Conservation (phyloP, 2,329 filamentous ascomycete species). For the Cordyceps tenuipes region DNA sequence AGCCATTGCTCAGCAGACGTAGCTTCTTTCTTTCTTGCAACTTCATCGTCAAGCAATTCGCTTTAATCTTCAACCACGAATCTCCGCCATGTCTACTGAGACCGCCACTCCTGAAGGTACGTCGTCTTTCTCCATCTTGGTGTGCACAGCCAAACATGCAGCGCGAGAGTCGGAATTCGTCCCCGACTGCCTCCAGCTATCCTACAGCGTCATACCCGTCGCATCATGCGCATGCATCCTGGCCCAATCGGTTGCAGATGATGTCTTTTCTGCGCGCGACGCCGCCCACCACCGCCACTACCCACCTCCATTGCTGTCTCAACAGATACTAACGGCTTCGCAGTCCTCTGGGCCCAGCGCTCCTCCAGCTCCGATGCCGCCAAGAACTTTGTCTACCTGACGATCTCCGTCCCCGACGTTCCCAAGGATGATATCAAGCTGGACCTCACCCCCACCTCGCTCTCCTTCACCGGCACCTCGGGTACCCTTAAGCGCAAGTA, state of each 20-base stretch:
- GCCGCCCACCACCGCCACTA: background rate
- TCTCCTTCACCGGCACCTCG: slow-evolving; percentile 78
- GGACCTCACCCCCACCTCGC: slow-evolving; percentile 66
- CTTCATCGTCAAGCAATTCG: slow-evolving; percentile 9
- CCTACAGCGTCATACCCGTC: background rate
- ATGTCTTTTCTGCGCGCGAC: background rate
- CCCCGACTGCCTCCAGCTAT: background rate
- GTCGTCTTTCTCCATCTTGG: slow-evolving; percentile 12
- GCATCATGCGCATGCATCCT: background rate
- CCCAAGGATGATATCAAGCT: slow-evolving; percentile 68
- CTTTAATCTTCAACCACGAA: slow-evolving; percentile 8
- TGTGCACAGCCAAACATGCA: background rate
- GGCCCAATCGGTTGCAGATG: background rate
- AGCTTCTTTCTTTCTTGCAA: background rate
- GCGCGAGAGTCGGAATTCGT: background rate
- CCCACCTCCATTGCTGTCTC: background rate
- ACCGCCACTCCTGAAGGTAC: slow-evolving; percentile 31
- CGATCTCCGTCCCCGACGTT: slow-evolving; percentile 82
- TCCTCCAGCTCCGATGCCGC: slow-evolving; percentile 69
- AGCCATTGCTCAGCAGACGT: slow-evolving; percentile 9
- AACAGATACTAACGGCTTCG: background rate
- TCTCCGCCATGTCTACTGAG: slow-evolving; percentile 20
- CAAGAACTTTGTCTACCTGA: slow-evolving; percentile 94
- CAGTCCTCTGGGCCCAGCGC: slow-evolving; percentile 97
- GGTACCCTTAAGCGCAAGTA: slow-evolving; percentile 80